Evolutionary conservation across 352 stramenopile species (phyloP).

Genomic region (Globisporangium spiculum): DNA sequence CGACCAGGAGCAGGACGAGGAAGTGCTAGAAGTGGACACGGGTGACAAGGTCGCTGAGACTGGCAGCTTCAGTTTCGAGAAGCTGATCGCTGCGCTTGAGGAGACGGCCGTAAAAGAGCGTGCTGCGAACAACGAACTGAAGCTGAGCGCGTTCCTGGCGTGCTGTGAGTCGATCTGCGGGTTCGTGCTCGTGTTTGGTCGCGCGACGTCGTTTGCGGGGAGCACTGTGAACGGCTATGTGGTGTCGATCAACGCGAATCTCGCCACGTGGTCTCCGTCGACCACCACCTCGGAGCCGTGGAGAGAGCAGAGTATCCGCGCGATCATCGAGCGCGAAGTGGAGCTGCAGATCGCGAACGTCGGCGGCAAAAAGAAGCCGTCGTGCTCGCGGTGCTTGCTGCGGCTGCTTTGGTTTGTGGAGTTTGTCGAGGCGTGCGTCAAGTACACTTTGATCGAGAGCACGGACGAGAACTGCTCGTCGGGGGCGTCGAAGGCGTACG

Average conservation of each 20-base stretch:
- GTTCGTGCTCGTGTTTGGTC: slow-evolving; percentile 76
- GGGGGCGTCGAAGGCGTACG: slow-evolving; percentile 73
- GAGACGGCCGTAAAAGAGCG: slow-evolving; percentile 30
- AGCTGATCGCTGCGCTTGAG: slow-evolving; percentile 41
- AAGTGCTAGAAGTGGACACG: slow-evolving; percentile 52
- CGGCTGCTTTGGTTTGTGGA: slow-evolving; percentile 82
- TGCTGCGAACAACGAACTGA: slow-evolving; percentile 34
- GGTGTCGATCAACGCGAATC: slow-evolving; percentile 59
- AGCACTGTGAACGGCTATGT: slow-evolving; percentile 78
- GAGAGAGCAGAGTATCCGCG: slow-evolving; percentile 53
- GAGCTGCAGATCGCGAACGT: slow-evolving; percentile 48
- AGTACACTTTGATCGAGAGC: slow-evolving; percentile 65
- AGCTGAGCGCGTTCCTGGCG: slow-evolving; percentile 46
- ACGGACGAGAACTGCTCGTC: slow-evolving; percentile 60
- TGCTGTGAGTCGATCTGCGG: slow-evolving; percentile 62
- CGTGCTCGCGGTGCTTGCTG: slow-evolving; percentile 64
- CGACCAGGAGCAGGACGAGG: slow-evolving; percentile 39
- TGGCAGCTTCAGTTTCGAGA: slow-evolving; percentile 43
- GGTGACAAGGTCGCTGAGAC: slow-evolving; percentile 36
- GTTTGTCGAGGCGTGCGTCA: slow-evolving; percentile 76
- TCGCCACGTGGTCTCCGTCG: slow-evolving; percentile 40
- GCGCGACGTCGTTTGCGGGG: slow-evolving; percentile 75
- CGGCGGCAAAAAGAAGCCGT: slow-evolving; percentile 84
- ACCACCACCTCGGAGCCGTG: slow-evolving; percentile 26
- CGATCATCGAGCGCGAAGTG: slow-evolving; percentile 65